Base-by-base conservation (phyloP, 768 basidiomycete genomes). In the Russula olivacea region DNA sequence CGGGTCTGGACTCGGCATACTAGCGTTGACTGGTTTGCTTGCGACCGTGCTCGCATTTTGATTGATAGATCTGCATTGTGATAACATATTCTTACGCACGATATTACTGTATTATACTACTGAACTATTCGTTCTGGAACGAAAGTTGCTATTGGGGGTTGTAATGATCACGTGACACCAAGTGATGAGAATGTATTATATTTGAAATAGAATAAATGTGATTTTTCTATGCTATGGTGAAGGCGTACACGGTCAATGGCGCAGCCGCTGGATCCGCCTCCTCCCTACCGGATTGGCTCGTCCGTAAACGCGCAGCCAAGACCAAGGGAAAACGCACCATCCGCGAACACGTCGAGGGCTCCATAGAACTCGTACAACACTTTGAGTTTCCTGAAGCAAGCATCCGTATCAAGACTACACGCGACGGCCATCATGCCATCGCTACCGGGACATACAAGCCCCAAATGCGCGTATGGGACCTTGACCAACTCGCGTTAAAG, bases 361-460 rank as follows among this genome's bases (percentile, higher is more conserved):
- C 88, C 32, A 83, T 97, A 69, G 91, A 96, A 72, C 88, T 96
- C 67, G 87, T 94, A 55, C 93, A 99, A 71, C 89, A 94, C 61
- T 97, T 98, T 74, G 93, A 96, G 70, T 98, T 99, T 68, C 95
- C 97, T 9, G 94, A 98, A 72, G 93, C 95, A 17, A 93, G 91
- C 72, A 95, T 93, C 75, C 86, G 85, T 68, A 81, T 99, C 69
- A 93, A 87, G 74, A 88, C 88, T 5, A 98, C 95, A 2, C 79
- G 88, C 43, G 95, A 99, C 73, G 96, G 97, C 1, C 87, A 89
- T 69, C 89, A 95, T 82, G 88, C 85, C 12, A 82, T 98, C 60
- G 96, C 93, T 0, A 98, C 96, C 25, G 97, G 97, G 28, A 91
- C 89, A 3, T 99, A 99, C 77, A 99, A 99, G 74, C 97, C 97